phyloP scores from a whole-genome alignment of 2,329 filamentous ascomycete species.

The Triangularia setosa region DNA sequence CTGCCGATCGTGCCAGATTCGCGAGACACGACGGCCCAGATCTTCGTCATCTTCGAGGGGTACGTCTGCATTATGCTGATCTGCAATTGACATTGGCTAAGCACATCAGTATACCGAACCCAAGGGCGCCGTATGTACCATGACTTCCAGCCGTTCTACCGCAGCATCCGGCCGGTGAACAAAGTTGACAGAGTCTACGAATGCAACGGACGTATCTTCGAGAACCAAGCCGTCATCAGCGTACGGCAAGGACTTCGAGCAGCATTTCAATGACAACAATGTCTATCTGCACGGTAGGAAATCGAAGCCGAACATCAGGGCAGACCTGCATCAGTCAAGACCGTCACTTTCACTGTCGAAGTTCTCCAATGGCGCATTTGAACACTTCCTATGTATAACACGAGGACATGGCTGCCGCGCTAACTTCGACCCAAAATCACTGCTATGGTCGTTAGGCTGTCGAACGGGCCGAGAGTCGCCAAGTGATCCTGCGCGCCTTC shows the following conservation, averaged over 20 bases:
- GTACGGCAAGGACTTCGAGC: slow-evolving; percentile 28
- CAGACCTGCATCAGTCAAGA: too few relatives aligned
- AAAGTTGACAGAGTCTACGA: slow-evolving; percentile 19
- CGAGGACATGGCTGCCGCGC: too few relatives aligned
- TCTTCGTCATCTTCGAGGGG: slow-evolving; percentile 33
- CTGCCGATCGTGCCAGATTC: slow-evolving; percentile 24
- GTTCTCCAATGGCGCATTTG: too few relatives aligned
- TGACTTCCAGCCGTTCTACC: slow-evolving; percentile 22
- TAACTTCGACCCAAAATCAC: too few relatives aligned
- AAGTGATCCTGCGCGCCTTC: too few relatives aligned
- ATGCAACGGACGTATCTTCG: slow-evolving; percentile 14
- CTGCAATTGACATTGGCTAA: slow-evolving; percentile 7
- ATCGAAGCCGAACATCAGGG: too few relatives aligned
- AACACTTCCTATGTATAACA: too few relatives aligned
- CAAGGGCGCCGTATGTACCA: slow-evolving; percentile 13
- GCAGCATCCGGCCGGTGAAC: slow-evolving; percentile 14
- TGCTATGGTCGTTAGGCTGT: too few relatives aligned
- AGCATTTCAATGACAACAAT: slow-evolving; percentile 25
- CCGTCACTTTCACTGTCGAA: too few relatives aligned
- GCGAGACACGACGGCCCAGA: slow-evolving; percentile 34
- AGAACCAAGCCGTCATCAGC: slow-evolving; percentile 17
- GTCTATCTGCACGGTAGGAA: too few relatives aligned
- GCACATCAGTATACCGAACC: slow-evolving; percentile 24
- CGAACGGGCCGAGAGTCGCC: too few relatives aligned
- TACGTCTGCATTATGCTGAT: slow-evolving; percentile 23